phyloP scores from a whole-genome alignment of 1,284 basidiomycete species.

The Sanguinoderma infundibulare region DNA sequence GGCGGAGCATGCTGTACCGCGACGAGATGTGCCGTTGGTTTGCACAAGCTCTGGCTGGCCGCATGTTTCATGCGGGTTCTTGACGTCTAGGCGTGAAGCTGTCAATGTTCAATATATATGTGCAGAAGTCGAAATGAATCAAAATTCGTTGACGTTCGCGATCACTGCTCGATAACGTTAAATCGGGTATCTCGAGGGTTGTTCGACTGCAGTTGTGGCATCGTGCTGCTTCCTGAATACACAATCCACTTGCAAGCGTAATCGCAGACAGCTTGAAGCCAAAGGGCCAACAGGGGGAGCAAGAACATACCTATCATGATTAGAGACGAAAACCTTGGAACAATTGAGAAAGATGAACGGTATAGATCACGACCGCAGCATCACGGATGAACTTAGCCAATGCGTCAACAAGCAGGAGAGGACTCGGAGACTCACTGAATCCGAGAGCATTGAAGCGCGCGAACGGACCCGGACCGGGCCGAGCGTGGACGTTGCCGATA shows the following conservation, averaged over 20 bases:
- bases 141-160: neutral
- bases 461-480: neutral
- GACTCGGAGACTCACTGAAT: neutral
- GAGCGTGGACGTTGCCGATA: constrained; percentile 24
- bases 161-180: neutral
- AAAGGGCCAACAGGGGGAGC: neutral
- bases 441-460: constrained; percentile 11
- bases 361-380: constrained; percentile 6
- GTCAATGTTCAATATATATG: too few species aligned
- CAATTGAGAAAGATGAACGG: neutral
- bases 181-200: neutral
- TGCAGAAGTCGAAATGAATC: neutral
- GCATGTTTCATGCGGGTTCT: too few species aligned
- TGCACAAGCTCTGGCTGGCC: too few species aligned
- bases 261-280: neutral
- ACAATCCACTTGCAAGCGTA: neutral
- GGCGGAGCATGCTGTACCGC: too few species aligned
- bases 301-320: neutral
- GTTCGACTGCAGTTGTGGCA: neutral
- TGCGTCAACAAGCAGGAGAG: neutral
- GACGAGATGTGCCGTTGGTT: too few species aligned
- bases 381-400: neutral
- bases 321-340: neutral
- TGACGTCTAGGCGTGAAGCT: too few species aligned
- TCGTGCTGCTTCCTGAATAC: neutral